Evolutionary conservation across 2,329 filamentous ascomycete species (phyloP), one percentile per base, ranked within the genome.

Genomic region (Microdochium nivale): DNA sequence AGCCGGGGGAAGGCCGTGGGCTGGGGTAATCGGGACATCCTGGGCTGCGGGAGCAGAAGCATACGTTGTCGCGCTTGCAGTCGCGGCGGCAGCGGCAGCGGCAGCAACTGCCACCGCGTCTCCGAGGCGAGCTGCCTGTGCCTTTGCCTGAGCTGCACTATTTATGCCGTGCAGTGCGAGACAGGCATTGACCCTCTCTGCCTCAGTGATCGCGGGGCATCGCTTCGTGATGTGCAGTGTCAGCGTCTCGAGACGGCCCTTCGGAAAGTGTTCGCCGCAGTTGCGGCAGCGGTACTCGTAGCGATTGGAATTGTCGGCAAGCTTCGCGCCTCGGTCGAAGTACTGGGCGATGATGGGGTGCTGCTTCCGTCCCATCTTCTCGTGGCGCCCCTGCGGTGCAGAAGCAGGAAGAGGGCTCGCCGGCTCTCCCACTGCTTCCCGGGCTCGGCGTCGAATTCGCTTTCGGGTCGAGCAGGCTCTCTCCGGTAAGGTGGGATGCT

Each of bases 281-380:
- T 84, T 79, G 68, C 88, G 92, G 80, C 90, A 96, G 13, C 88
- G 94, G 65, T 96, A 89, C 60, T 89, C 85, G 65, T 96, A 96
- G 53, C 91, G 83, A 68, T 95, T 96, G 73, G 88, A 94, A 57
- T 88, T 86, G 71, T 96, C 90, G 64, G 86, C 83, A 61, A 96
- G 79, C 71, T 96, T 96, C 37, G 83, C 80, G 10, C 91, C 91
- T 59, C 90, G 83, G 67, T 88, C 83, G 68, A 96, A 96, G 75
- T 90, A 94, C 70, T 92, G 84, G 67, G 88, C 79, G 67, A 96
- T 91, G 60, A 95, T 77, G 61, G 84, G 83, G 69, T 94, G 92
- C 58, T 88, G 89, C 70, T 86, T 86, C 65, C 89, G 82, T 66
- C 89, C 89, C 89, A 92, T 92, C 40, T 44, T 44, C 40, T 44